Conservation (phyloP, 805 yeast species). For the Metschnikowia borealis region DNA sequence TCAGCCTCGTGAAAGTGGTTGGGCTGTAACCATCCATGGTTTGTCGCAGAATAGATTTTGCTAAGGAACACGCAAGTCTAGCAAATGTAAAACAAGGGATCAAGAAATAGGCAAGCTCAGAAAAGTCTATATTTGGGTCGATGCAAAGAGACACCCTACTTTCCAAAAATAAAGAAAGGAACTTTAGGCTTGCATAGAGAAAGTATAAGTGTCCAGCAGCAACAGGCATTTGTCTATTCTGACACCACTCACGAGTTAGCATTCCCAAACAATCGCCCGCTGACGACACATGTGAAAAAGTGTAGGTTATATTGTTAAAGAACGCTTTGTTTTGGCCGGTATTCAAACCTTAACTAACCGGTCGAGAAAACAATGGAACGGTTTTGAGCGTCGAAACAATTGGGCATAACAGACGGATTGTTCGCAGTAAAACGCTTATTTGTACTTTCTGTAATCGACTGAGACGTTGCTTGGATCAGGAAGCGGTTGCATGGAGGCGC, state of each 20-base stretch:
- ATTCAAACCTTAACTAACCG: not conserved
- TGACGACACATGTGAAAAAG: not conserved
- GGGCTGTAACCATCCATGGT: not conserved
- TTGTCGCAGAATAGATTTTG: not conserved
- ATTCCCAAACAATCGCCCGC: not conserved
- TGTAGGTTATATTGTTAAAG: not conserved
- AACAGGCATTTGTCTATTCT: not conserved
- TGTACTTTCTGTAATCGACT: conserved; percentile 1
- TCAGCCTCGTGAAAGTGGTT: not conserved
- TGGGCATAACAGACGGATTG: not conserved
- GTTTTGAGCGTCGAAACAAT: not conserved
- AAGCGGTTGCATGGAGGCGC: conserved; percentile 4
- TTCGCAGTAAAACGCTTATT: not conserved
- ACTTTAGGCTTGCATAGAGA: not conserved
- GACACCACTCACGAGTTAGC: not conserved
- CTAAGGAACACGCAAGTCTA: not conserved
- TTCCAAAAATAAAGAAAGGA: not conserved
- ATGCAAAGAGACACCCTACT: not conserved
- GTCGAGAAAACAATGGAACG: not conserved
- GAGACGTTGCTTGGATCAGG: not conserved
- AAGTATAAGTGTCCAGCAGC: not conserved
- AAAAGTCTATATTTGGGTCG: not conserved
- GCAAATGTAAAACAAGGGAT: not conserved
- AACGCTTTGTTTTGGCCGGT: not conserved
- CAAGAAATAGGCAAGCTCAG: not conserved